Conservation (phyloP, 1,139 yeast genomes). For the Pichia sp. region DNA sequence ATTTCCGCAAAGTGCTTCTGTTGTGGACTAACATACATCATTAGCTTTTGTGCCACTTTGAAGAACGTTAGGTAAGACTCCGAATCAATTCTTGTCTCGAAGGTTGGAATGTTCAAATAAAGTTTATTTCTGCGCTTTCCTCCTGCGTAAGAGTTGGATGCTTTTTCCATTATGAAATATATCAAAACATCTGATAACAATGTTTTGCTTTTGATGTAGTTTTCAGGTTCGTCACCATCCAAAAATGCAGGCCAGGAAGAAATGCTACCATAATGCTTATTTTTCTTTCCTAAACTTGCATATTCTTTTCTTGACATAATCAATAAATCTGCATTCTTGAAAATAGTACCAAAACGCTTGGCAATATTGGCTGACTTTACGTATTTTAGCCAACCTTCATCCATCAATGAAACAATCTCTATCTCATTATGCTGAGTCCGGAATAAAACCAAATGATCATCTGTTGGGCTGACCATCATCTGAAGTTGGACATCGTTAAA, state of each 20-base stretch:
- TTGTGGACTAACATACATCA: slow-evolving; percentile 63
- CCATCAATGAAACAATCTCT: slow-evolving; percentile 57
- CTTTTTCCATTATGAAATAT: slow-evolving; percentile 25
- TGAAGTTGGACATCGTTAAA: slow-evolving; percentile 84
- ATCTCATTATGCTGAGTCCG: slow-evolving; percentile 69
- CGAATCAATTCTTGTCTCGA: slow-evolving; percentile 69
- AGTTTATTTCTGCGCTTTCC: slow-evolving; percentile 37
- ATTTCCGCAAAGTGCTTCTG: slow-evolving; percentile 54
- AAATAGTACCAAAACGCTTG: slow-evolving; percentile 66
- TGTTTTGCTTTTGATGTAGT: slow-evolving; percentile 16
- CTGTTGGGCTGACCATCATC: slow-evolving; percentile 60
- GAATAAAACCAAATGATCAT: slow-evolving; percentile 60
- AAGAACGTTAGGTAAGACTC: slow-evolving; percentile 66
- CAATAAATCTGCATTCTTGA: slow-evolving; percentile 67
- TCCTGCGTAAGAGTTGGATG: slow-evolving; percentile 24
- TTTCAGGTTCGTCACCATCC: slow-evolving; percentile 27
- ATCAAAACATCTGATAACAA: slow-evolving; percentile 29
- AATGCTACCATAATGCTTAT: slow-evolving; percentile 31
- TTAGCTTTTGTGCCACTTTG: slow-evolving; percentile 57
- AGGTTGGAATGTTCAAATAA: slow-evolving; percentile 63
- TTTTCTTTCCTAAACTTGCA: slow-evolving; percentile 30
- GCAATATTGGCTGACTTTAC: slow-evolving; percentile 39
- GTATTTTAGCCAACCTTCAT: slow-evolving; percentile 19
- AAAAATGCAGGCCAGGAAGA: slow-evolving; percentile 82
- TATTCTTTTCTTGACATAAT: slow-evolving; percentile 52